A percentile compares a stretch with the other conserved stretches of the same genome.
These are phyloP conservation scores for Strobilomyces confusus DNA, from an alignment of 768 basidiomycete species.

Conservation along the genomic window DNA sequence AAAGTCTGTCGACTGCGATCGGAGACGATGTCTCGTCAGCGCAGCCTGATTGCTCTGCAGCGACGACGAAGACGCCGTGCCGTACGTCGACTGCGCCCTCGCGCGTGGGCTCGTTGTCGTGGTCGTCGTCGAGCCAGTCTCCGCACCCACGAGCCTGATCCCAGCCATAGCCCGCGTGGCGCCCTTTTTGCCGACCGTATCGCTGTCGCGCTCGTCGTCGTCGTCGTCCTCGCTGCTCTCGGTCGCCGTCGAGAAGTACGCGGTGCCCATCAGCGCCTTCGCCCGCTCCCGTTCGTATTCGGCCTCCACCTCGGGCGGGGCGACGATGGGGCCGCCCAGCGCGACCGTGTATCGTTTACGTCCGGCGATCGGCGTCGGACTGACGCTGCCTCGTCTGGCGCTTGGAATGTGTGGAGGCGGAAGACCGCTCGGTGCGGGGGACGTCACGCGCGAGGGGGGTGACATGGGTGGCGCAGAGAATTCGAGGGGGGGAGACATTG, in stretches of 20 bases:
- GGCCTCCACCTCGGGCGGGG: constrained; percentile 25
- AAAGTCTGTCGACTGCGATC: constrained; percentile 39
- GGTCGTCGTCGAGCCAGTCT: constrained; percentile 4
- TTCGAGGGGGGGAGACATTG: constrained; percentile 24
- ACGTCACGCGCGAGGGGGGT: constrained; percentile 21
- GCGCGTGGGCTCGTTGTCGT: constrained; percentile 28
- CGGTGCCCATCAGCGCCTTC: constrained; percentile 34
- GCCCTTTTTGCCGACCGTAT: constrained; percentile 56
- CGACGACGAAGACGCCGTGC: constrained; percentile 21
- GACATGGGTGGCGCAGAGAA: constrained; percentile 16
- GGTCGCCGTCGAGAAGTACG: constrained; percentile 41
- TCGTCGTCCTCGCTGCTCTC: constrained; percentile 36
- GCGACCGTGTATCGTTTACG: constrained; percentile 86
- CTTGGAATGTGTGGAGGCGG: constrained; percentile 40
- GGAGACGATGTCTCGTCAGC: constrained; percentile 27
- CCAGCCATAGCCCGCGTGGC: constrained; percentile 32
- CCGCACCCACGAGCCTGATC: constrained; percentile 30
- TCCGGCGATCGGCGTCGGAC: constrained; percentile 57
- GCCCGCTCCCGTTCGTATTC: constrained; percentile 29
- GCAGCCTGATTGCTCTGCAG: constrained; percentile 29
- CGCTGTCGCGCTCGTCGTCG: constrained; percentile 33
- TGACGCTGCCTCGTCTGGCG: constrained; percentile 51
- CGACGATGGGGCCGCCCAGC: constrained; percentile 67
- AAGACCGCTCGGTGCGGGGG: constrained; percentile 30
- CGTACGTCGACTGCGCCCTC: constrained; percentile 61